Conservation (phyloP, 257 asterid species). For the Sherardia arvensis region DNA sequence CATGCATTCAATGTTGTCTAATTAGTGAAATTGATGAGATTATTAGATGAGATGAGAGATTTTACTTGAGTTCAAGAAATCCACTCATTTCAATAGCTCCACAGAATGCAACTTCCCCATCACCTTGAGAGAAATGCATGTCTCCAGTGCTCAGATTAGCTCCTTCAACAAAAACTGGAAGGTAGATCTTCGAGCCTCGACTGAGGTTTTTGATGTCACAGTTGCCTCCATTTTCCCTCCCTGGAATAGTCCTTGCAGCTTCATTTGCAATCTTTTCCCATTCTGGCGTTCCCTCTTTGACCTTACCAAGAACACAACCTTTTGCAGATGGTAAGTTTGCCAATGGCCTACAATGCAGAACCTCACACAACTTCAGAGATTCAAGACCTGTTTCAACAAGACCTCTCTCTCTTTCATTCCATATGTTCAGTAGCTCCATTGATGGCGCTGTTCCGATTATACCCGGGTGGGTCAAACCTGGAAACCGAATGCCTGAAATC, state of each 20-base stretch:
- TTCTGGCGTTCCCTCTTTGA: slow-evolving; percentile 53
- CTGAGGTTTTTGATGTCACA: slow-evolving; percentile 95
- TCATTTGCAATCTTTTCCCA: slow-evolving; percentile 83
- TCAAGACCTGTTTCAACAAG: slow-evolving; percentile 62
- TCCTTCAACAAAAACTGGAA: slow-evolving; percentile 93
- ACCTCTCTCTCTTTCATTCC: slow-evolving; percentile 75
- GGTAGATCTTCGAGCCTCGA: slow-evolving; percentile 86
- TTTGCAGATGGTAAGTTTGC: slow-evolving; percentile 76
- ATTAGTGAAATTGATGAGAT: too few species aligned
- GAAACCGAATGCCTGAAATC: slow-evolving; percentile 70
- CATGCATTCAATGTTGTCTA: too few species aligned
- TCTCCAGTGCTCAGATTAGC: slow-evolving; percentile 97
- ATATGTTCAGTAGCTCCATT: slow-evolving; percentile 60
- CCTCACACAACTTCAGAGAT: slow-evolving; percentile 68
- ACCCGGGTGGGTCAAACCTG: slow-evolving; percentile 91
- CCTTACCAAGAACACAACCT: slow-evolving; percentile 80
- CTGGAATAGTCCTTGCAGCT: slow-evolving; percentile 93
- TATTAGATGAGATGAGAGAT: slow-evolving; percentile 14
- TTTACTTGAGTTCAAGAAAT: slow-evolving; percentile 87
- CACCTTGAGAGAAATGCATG: slow-evolving; percentile 97
- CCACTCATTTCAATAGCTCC: slow-evolving; percentile 99
- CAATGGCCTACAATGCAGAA: slow-evolving; percentile 73
- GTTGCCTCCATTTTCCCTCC: slow-evolving; percentile 94
- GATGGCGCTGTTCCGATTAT: slow-evolving; percentile 95
- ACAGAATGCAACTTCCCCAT: slow-evolving; percentile 89